A percentile compares a stretch with the other conserved stretches of the same genome.
Evolutionary conservation across 345 rosid genomes (phyloP).

Genomic region (Firmiana major): DNA sequence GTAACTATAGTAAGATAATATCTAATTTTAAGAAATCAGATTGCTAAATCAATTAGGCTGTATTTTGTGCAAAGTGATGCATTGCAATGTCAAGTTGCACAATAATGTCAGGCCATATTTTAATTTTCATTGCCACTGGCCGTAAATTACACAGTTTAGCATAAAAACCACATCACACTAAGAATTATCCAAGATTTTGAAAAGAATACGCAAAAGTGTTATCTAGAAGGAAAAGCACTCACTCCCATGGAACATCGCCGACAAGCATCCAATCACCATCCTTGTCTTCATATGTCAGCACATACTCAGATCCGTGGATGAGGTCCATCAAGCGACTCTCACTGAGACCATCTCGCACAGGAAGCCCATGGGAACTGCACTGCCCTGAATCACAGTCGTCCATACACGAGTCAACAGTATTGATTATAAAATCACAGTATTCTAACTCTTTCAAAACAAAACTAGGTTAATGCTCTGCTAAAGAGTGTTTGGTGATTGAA

Average conservation of each 20-base stretch:
- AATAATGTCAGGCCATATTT: neutral
- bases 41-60: conserved; percentile 1
- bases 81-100: neutral
- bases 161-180: neutral
- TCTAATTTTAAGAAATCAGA: neutral
- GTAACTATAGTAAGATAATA: neutral
- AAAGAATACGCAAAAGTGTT: neutral
- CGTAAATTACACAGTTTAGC: neutral
- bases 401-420: neutral
- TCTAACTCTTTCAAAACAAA: neutral
- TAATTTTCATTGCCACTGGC: neutral
- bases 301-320: conserved; percentile 53
- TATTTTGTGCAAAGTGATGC: neutral
- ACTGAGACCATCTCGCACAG: conserved; percentile 8
- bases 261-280: conserved; percentile 89
- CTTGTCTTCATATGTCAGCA: conserved; percentile 71
- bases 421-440: neutral
- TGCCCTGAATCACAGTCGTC: conserved; percentile 14
- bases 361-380: conserved; percentile 13
- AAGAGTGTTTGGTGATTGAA: neutral
- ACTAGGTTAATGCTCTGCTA: neutral
- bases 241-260: conserved; percentile 83
- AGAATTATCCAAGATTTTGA: neutral
- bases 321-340: conserved; percentile 18
- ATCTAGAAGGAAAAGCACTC: conserved; percentile 17